Evolutionary conservation across 495 filamentous ascomycete genomes (phyloP), one percentile per base, ranked within the genome.

Genomic region (Penicillium taxi): DNA sequence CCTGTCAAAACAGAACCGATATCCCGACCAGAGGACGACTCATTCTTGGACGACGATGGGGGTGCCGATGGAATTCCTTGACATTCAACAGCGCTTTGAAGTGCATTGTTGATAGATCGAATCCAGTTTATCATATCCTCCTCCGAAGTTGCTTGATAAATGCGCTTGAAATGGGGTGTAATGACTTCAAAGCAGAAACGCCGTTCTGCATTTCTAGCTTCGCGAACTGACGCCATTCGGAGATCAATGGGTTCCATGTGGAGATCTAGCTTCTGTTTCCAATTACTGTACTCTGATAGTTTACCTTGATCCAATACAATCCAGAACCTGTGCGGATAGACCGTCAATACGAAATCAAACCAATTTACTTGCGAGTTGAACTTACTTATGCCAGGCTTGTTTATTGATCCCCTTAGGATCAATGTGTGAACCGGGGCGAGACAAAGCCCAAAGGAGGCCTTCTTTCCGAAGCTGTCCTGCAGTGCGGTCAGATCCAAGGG

Each of bases 111-210:
- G 61, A 99, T 90, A 20, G 91, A 84, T 13, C 79, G 74, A 47
- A 99, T 96, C 91, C 91, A 99, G 51, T 74, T 89, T 46, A 78
- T 84, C 90, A 96, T 94, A 50, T 99, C 91, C 18, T 96, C 91
- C 58, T 94, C 93, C 0, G 89, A 95, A 13, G 90, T 93, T 44
- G 91, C 93, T 61, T 99, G 91, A 50, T 96, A 99, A 15, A 96
- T 89, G 32, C 91, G 82, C 50, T 91, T 96, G 63, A 78, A 99
- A 17, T 94, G 84, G 18, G 91, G 91, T 1, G 91, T 99, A 30
- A 99, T 96, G 21, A 96, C 84, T 64, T 99, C 91, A 52, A 96
- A 99, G 58, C 90, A 96, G 63, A 99, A 99, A 11, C 93, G 79
- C 26, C 91, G 77, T 47, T 99, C 93, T 4, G 87, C 82, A 61